These are phyloP conservation scores for Tricholoma furcatifolium DNA, from an alignment of 768 basidiomycete species.

Conservation along the genomic window DNA sequence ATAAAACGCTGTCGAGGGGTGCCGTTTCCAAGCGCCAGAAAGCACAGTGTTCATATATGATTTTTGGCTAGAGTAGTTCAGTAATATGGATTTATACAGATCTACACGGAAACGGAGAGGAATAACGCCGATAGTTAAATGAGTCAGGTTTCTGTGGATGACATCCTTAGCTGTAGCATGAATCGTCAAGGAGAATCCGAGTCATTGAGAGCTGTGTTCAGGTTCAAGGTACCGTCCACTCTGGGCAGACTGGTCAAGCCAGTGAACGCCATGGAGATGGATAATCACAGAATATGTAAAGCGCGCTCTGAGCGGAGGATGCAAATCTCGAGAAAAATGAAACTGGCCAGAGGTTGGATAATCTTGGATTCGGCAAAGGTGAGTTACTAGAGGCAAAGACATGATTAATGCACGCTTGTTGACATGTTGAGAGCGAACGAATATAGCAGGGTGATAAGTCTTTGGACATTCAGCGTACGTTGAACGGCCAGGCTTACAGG, in stretches of 20 bases:
- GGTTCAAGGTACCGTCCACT: background rate
- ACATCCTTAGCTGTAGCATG: no score
- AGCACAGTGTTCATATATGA: no score
- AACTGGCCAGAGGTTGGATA: background rate
- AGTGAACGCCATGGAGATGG: background rate
- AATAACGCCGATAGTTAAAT: background rate
- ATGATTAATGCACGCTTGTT: no score
- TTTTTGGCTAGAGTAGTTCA: no score
- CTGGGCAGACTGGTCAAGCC: background rate
- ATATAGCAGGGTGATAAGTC: background rate
- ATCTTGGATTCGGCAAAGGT: no score
- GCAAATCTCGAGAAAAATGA: background rate
- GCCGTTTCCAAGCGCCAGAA: no score
- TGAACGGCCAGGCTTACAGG: background rate
- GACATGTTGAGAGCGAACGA: background rate
- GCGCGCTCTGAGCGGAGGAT: slow-evolving; percentile 12
- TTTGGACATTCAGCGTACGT: background rate
- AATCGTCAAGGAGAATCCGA: background rate
- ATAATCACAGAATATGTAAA: slow-evolving; percentile 3
- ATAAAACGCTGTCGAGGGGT: no score
- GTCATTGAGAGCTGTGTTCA: slow-evolving; percentile 8
- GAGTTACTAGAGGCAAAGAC: no score
- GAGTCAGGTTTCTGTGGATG: background rate
- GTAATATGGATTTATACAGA: no score
- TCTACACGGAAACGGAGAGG: no score